Conservation (phyloP, 1,284 basidiomycete species). For the Malassezia slooffiae region DNA sequence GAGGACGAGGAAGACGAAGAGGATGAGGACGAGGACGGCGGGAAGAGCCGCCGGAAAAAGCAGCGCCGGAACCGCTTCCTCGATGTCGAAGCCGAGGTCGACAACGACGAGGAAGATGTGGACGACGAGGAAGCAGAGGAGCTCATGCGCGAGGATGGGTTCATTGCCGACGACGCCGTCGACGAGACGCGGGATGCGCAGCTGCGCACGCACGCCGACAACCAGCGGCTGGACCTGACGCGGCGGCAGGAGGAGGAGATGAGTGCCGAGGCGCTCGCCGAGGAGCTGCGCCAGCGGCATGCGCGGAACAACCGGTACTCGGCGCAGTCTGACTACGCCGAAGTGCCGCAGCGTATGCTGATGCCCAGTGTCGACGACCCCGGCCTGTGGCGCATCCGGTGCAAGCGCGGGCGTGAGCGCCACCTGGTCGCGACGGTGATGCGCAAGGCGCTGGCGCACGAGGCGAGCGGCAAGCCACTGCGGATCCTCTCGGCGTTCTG, state of each 20-base stretch:
- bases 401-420: conserved; percentile 84
- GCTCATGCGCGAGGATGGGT: conserved; percentile 52
- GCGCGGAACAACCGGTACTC: conserved; percentile 49
- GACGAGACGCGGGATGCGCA: conserved; percentile 60
- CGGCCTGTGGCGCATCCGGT: conserved; percentile 86
- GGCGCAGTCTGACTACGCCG: conserved; percentile 55
- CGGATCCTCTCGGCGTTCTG: conserved; percentile 85
- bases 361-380: conserved; percentile 97
- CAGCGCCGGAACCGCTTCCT: conserved; percentile 62
- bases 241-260: conserved; percentile 68
- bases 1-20: conserved; percentile 36
- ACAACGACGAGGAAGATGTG: conserved; percentile 55
- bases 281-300: conserved; percentile 71
- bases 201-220: conserved; percentile 53
- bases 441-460: conserved; percentile 64
- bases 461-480: conserved; percentile 57
- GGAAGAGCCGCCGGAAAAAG: conserved; percentile 24
- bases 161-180: conserved; percentile 60
- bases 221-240: conserved; percentile 66
- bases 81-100: conserved; percentile 76
- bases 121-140: conserved; percentile 45
- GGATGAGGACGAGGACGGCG: conserved; percentile 26
- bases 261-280: conserved; percentile 75
- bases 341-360: conserved; percentile 78
- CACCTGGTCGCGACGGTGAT: conserved; percentile 89